A percentile compares a stretch with the other conserved stretches of the same genome.
Conservation (phyloP, 1,284 basidiomycete genomes). For the Takashimella tepidaria region DNA sequence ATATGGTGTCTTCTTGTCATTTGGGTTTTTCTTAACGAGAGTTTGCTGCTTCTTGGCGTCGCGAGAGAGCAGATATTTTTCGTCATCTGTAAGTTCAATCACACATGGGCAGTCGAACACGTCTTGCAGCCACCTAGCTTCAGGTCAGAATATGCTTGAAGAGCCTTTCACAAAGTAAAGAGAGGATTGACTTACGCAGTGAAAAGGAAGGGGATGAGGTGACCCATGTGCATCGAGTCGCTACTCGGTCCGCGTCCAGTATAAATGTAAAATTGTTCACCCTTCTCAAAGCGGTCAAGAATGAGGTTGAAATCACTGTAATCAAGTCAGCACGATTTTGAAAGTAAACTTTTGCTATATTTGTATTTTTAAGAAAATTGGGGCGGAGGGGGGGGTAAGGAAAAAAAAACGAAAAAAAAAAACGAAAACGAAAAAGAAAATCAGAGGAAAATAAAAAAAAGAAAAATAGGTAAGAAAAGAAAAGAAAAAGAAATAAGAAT, state of each 20-base stretch:
- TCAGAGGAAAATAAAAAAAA: background rate
- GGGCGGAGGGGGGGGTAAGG: background rate
- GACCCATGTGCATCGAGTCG: slow-evolving; percentile 96
- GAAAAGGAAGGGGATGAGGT: slow-evolving; percentile 96
- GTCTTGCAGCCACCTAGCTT: slow-evolving; percentile 83
- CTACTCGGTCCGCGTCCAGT: slow-evolving; percentile 95
- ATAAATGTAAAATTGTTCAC: slow-evolving; percentile 97
- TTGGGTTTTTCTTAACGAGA: slow-evolving; percentile 42
- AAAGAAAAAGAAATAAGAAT: too few species aligned
- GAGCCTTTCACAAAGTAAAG: background rate
- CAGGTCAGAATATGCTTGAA: background rate
- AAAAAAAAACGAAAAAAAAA: too few species aligned
- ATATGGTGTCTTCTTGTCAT: slow-evolving; percentile 56
- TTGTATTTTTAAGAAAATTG: too few species aligned
- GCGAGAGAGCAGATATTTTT: slow-evolving; percentile 98
- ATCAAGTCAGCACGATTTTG: too few species aligned
- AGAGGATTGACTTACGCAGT: slow-evolving; percentile 68
- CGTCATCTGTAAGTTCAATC: slow-evolving; percentile 95
- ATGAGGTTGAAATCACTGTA: slow-evolving; percentile 91
- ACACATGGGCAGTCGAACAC: slow-evolving; percentile 93
- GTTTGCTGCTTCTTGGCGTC: slow-evolving; percentile 52
- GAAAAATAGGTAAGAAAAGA: background rate
- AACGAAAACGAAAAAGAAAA: too few species aligned
- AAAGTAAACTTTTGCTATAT: too few species aligned
- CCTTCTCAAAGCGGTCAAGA: slow-evolving; percentile 90